These are phyloP conservation scores for Coemansia aciculifera DNA, from an alignment of 192 early-diverging fungal species.

Conservation along the genomic window DNA sequence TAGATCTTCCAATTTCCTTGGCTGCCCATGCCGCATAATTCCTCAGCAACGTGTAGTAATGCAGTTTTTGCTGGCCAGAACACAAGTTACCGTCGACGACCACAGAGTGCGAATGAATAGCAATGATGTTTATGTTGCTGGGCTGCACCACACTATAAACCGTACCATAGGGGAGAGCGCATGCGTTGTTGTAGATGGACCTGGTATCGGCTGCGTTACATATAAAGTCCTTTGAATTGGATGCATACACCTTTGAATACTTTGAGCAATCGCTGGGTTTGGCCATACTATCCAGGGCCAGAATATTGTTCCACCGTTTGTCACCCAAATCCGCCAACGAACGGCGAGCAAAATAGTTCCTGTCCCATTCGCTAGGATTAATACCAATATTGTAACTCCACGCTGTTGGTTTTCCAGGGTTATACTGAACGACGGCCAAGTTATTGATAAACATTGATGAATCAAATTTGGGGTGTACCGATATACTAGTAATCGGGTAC, in stretches of 20 bases:
- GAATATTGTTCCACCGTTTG: conserved; percentile 24
- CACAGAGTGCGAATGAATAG: conserved; percentile 38
- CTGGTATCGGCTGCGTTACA: conserved; percentile 25
- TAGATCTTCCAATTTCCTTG: conserved; percentile 15
- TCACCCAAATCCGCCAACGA: conserved; percentile 15
- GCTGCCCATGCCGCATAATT: conserved; percentile 51
- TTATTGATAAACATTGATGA: conserved; percentile 31
- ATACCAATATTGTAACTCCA: conserved; percentile 44
- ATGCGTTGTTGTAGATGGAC: conserved; percentile 26
- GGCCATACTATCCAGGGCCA: conserved; percentile 12
- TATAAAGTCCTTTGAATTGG: conserved; percentile 38
- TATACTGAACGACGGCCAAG: conserved; percentile 42
- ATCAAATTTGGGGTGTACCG: conserved; percentile 31
- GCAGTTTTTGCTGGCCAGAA: conserved; percentile 27
- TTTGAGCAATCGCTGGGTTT: conserved; percentile 32
- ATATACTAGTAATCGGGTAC: conserved; percentile 17
- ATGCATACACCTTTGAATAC: conserved; percentile 25
- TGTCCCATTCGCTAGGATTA: conserved; percentile 31
- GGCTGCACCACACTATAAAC: conserved; percentile 44
- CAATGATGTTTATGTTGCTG: conserved; percentile 24
- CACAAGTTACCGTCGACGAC: conserved; percentile 41
- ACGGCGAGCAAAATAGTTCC: conserved; percentile 28
- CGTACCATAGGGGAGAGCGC: conserved; percentile 40
- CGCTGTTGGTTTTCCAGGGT: not conserved
- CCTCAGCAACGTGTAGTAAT: conserved; percentile 46